These are phyloP conservation scores for Ustanciosporium gigantosporum DNA, from an alignment of 1,284 basidiomycete genomes.

Conservation along the genomic window DNA sequence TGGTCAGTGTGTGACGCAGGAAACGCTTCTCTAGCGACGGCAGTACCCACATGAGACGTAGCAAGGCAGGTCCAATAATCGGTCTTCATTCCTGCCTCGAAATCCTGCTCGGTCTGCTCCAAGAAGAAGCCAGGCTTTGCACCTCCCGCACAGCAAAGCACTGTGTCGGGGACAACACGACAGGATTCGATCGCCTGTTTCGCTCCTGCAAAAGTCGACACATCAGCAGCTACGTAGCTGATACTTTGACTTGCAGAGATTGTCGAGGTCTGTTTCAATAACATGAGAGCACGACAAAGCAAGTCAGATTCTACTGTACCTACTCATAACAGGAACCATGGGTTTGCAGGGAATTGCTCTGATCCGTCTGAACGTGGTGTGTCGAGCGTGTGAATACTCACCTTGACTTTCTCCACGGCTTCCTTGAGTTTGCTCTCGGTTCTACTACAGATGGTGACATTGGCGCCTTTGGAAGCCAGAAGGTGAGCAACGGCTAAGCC, in stretches of 20 bases:
- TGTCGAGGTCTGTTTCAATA: slow-evolving; percentile 11
- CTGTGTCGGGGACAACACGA: slow-evolving; percentile 68
- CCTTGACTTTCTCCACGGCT: slow-evolving; percentile 71
- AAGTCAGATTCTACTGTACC: no score
- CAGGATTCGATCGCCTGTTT: slow-evolving; percentile 22
- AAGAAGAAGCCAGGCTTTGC: slow-evolving; percentile 73
- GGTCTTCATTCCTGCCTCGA: slow-evolving; percentile 65
- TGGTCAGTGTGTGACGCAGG: no score
- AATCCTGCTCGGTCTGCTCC: slow-evolving; percentile 69
- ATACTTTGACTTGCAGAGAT: slow-evolving; percentile 18
- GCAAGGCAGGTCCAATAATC: slow-evolving; percentile 69
- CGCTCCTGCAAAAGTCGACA: slow-evolving; percentile 52
- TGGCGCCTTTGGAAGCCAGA: slow-evolving; percentile 73
- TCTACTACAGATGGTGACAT: slow-evolving; percentile 80
- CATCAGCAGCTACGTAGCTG: slow-evolving; percentile 45
- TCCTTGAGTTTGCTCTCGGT: slow-evolving; percentile 68
- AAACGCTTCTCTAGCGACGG: no score
- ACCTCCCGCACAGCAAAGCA: slow-evolving; percentile 78
- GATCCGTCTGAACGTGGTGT: no score
- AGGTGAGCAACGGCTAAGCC: slow-evolving; percentile 74
- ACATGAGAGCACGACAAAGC: neutral
- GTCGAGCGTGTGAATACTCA: no score
- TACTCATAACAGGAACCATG: no score
- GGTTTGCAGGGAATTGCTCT: no score
- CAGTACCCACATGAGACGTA: slow-evolving; percentile 72